These are phyloP conservation scores for Myriosclerotinia duriaeana DNA, from an alignment of 2,329 filamentous ascomycete genomes.

Conservation along the genomic window DNA sequence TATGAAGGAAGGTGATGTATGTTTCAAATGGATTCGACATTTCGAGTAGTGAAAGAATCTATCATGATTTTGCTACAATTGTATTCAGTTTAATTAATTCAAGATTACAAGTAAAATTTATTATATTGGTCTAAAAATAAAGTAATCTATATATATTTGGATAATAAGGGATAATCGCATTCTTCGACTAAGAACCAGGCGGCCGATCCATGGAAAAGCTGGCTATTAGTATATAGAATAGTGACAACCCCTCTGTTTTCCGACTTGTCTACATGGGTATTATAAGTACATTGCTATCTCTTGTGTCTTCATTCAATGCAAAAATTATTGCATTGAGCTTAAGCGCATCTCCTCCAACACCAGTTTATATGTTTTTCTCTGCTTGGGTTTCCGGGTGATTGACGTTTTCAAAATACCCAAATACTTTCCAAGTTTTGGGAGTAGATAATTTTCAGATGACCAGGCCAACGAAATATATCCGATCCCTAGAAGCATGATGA, in stretches of 20 bases:
- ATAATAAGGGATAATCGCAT: no score
- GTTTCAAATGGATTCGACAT: background rate
- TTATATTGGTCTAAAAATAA: no score
- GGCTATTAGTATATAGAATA: background rate
- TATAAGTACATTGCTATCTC: background rate
- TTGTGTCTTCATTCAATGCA: background rate
- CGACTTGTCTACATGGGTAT: background rate
- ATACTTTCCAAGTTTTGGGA: conserved; percentile 65
- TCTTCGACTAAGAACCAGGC: no score
- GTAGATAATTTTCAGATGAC: conserved; percentile 67
- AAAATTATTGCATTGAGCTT: conserved; percentile 28
- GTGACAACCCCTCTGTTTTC: background rate
- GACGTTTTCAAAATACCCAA: conserved; percentile 62
- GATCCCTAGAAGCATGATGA: conserved; percentile 68
- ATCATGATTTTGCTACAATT: no score
- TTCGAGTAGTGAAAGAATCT: background rate
- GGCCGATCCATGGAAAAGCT: background rate
- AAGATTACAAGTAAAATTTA: no score
- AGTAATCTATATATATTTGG: no score
- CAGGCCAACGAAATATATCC: conserved; percentile 69
- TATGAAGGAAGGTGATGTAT: background rate
- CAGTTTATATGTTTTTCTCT: conserved; percentile 84
- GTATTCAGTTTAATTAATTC: no score
- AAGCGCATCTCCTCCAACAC: conserved; percentile 65
- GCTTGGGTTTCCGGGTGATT: conserved; percentile 65